Evolutionary conservation across 345 rosid genomes (phyloP).

Genomic region (Barbarea vulgaris): DNA sequence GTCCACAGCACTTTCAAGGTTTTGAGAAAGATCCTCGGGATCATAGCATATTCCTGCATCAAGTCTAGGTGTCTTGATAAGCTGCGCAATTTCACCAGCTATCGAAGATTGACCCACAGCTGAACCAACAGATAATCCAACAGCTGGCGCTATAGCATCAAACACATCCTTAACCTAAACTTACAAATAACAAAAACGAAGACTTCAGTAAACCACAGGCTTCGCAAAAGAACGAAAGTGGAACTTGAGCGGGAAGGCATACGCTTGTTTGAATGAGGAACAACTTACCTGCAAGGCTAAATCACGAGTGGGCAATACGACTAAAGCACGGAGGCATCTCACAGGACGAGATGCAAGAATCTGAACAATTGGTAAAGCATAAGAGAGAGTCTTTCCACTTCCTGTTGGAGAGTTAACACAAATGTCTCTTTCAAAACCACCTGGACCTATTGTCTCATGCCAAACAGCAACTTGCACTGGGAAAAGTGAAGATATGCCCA

Average conservation of each 20-base stretch:
- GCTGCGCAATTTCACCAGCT: conserved; percentile 79
- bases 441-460: conserved; percentile 93
- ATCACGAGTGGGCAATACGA: conserved; percentile 95
- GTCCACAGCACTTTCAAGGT: conserved; percentile 76
- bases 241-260: too few relatives aligned
- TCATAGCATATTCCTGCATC: conserved; percentile 92
- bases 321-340: conserved; percentile 80
- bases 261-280: not conserved
- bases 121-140: conserved; percentile 91
- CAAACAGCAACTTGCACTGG: conserved; percentile 89
- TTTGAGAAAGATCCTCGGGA: conserved; percentile 55
- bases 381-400: conserved; percentile 90
- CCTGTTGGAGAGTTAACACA: conserved; percentile 95
- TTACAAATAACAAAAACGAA: conserved; percentile 15
- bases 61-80: conserved; percentile 68
- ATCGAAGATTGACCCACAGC: conserved; percentile 96
- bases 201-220: conserved; percentile 1
- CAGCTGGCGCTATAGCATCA: conserved; percentile 85
- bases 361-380: conserved; percentile 90
- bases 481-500: conserved; percentile 68
- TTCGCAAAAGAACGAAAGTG: too few relatives aligned
- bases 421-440: conserved; percentile 79
- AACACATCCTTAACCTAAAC: conserved; percentile 89
- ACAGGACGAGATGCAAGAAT: conserved; percentile 66
- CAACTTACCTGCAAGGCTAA: conserved; percentile 77